Base-by-base conservation (phyloP, 345 rosid species). In the Geranium brycei region DNA sequence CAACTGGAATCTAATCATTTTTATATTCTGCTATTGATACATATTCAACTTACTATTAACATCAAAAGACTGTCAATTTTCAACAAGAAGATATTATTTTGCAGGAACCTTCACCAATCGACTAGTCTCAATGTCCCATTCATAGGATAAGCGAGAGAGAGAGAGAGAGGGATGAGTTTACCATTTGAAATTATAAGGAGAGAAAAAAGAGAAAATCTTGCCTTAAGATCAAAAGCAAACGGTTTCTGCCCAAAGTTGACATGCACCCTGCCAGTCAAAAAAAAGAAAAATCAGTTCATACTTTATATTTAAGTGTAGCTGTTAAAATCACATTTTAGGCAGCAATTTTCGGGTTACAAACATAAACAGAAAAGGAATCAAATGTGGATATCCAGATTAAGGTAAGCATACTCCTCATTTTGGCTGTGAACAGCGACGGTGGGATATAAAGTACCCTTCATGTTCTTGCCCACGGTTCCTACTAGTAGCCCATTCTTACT, bases 401-500 rank as follows among this genome's bases (percentile, higher is more conserved):
- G 62, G 35, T 51, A 66, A 58, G 73, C 96, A 70, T 90, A 93
- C 97, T 93, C 99, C 78, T 93, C 96, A 62, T 88, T 83, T 78
- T 77, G 97, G 82, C 97, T 93, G 73, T 93, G 92, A 76, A 93
- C 96, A 73, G 92, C 84, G 81, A 88, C 70, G 7, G 99, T 93
- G 57, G 99, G 99, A 74, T 82, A 87, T 59, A 90, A 75, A 68
- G 86, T 77, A 68, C 89, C 85, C 69, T 78, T 85, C 69, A 90
- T 77, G 51, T 84, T 87, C 82, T 88, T 87, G 70, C 66, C 55
- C 60, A 79, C 80, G 10, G 87, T 68, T 60, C 99, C 92, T 31
- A 93, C 89, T 30, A 91, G 12, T 4, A 73, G 62, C 68, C 91
- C 91, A 70, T 91, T 90, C 80, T 93, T 90, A 66, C 99, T 93